Conservation (phyloP, 331 rosid genomes). For the Cydonia oblonga region DNA sequence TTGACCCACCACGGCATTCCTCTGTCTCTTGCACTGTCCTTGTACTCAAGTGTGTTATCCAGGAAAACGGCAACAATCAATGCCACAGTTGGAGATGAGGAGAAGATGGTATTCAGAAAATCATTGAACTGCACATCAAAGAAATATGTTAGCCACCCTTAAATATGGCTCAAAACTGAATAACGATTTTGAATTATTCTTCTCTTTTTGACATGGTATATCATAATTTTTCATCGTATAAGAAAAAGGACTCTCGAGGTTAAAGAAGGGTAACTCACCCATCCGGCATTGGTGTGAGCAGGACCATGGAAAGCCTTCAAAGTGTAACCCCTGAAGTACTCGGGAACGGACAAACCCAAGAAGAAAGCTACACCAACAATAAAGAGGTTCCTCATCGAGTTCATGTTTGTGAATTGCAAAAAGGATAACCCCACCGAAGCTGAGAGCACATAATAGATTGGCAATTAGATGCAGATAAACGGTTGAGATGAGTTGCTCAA, state of each 20-base stretch:
- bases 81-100: conserved; percentile 81
- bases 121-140: conserved; percentile 71
- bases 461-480: conserved; percentile 4
- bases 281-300: conserved; percentile 80
- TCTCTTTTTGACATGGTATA: no score
- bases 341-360: conserved; percentile 87
- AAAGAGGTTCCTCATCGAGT: conserved; percentile 92
- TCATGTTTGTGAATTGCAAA: conserved; percentile 99
- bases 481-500: neutral
- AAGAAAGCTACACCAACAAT: conserved; percentile 75
- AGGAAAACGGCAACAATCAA: conserved; percentile 73
- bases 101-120: conserved; percentile 85
- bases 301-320: conserved; percentile 86
- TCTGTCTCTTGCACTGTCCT: conserved; percentile 75
- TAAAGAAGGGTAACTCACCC: conserved; percentile 55
- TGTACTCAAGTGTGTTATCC: conserved; percentile 93
- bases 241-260: neutral
- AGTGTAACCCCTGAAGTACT: conserved; percentile 78
- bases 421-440: conserved; percentile 98
- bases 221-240: neutral
- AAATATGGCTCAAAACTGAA: no score
- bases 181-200: no score
- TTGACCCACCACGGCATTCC: conserved; percentile 99
- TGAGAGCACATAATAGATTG: conserved; percentile 24
- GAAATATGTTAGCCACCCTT: neutral